phyloP scores from a whole-genome alignment of 164 flowering plant species.

The Cinnamomum micranthum region DNA sequence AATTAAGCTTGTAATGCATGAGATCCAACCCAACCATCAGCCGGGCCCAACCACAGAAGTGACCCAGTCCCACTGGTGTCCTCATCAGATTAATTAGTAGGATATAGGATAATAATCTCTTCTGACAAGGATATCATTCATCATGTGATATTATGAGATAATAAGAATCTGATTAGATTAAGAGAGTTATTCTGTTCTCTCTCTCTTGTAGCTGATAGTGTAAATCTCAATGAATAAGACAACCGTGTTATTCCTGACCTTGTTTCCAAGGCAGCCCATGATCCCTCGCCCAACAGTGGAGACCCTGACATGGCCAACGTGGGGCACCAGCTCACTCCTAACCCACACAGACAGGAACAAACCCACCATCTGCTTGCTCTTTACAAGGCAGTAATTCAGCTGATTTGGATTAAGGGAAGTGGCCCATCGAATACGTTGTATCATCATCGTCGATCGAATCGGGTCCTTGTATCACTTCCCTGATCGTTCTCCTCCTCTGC shows the following conservation, averaged over 20 bases:
- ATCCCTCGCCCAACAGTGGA: conserved; percentile 77
- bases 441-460: conserved; percentile 19
- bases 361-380: conserved; percentile 97
- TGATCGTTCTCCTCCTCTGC: conserved; percentile 21
- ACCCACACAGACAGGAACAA: conserved; percentile 84
- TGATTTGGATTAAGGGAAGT: conserved; percentile 19
- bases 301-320: conserved; percentile 76
- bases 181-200: too few species aligned
- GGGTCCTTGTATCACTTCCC: conserved; percentile 3
- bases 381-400: conserved; percentile 47
- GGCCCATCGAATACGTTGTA: conserved; percentile 17
- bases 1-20: too few species aligned
- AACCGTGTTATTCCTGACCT: conserved; percentile 35
- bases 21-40: too few species aligned
- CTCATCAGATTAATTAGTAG: too few species aligned
- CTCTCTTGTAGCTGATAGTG: too few species aligned
- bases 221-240: too few species aligned
- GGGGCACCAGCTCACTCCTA: conserved; percentile 56
- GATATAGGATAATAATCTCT: too few species aligned
- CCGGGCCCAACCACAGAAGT: too few species aligned
- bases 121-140: too few species aligned
- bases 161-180: too few species aligned
- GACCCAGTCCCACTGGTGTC: too few species aligned
- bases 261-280: conserved; percentile 88
- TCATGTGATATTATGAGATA: too few species aligned